phyloP scores from a whole-genome alignment of 495 filamentous ascomycete genomes.

The Hypoxylon perforatum region DNA sequence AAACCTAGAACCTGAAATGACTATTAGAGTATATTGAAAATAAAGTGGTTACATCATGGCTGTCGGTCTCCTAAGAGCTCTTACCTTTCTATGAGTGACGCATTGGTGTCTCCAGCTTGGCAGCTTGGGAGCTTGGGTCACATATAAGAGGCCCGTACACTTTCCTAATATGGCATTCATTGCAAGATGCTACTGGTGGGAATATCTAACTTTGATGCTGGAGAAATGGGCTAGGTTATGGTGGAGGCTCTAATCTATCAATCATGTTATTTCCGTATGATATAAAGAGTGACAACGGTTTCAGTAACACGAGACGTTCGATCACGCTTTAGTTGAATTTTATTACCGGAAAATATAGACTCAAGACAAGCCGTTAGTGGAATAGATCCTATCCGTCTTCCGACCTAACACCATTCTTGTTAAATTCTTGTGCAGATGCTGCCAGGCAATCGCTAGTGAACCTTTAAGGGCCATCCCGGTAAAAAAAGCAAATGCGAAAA shows the following conservation, averaged over 20 bases:
- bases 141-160: neutral
- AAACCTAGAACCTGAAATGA: too few relatives aligned
- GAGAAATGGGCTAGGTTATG: neutral
- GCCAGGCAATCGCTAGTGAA: constrained; percentile 27
- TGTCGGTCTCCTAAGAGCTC: neutral
- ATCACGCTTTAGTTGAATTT: constrained; percentile 16
- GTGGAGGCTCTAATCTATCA: neutral
- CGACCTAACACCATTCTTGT: constrained; percentile 42
- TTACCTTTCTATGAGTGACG: neutral
- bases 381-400: constrained; percentile 39
- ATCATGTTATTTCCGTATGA: neutral
- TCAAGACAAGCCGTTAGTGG: constrained; percentile 35
- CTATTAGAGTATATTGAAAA: too few relatives aligned
- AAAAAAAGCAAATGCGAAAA: constrained; percentile 34
- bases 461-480: constrained; percentile 26
- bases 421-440: constrained; percentile 27
- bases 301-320: neutral
- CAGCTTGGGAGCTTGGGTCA: neutral
- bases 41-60: neutral
- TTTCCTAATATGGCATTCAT: neutral
- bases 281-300: neutral
- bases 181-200: neutral
- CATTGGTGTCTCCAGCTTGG: too few relatives aligned
- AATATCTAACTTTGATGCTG: too few relatives aligned
- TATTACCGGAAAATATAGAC: constrained; percentile 33